A percentile compares a stretch with the other conserved stretches of the same genome.
These are phyloP conservation scores for Vigna nakashimae DNA, from an alignment of 306 rosid genomes.

Conservation along the genomic window DNA sequence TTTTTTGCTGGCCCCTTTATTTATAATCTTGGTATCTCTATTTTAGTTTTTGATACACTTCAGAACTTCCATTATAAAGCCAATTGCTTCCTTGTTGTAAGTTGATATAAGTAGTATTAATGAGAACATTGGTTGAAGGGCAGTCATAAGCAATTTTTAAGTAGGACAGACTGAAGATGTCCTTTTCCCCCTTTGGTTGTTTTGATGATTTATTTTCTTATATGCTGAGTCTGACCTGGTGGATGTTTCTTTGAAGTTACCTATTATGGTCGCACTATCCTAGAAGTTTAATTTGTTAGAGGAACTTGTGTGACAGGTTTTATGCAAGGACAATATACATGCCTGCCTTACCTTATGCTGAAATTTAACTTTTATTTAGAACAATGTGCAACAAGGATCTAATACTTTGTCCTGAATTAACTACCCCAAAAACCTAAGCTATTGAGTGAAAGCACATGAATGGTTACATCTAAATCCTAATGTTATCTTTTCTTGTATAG, in stretches of 20 bases:
- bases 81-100: not conserved
- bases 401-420: not conserved
- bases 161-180: not conserved
- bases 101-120: not conserved
- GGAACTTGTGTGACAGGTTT: not conserved
- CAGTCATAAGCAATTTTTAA: not conserved
- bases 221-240: not conserved
- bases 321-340: not conserved
- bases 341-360: not conserved
- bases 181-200: not conserved
- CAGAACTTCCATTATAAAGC: not conserved
- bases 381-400: not conserved
- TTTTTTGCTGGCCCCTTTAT: not conserved
- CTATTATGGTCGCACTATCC: not conserved
- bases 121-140: not conserved
- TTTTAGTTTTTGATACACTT: slow-evolving; percentile 10
- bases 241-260: slow-evolving; percentile 14
- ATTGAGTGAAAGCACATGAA: slow-evolving; percentile 5
- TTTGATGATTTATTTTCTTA: not conserved
- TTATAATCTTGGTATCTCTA: not conserved
- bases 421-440: not conserved
- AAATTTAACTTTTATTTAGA: slow-evolving; percentile 8
- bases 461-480: not conserved
- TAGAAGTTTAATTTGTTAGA: not conserved
- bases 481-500: not conserved